phyloP scores from a whole-genome alignment of 108 stramenopile genomes.

The Conticribra weissflogii region DNA sequence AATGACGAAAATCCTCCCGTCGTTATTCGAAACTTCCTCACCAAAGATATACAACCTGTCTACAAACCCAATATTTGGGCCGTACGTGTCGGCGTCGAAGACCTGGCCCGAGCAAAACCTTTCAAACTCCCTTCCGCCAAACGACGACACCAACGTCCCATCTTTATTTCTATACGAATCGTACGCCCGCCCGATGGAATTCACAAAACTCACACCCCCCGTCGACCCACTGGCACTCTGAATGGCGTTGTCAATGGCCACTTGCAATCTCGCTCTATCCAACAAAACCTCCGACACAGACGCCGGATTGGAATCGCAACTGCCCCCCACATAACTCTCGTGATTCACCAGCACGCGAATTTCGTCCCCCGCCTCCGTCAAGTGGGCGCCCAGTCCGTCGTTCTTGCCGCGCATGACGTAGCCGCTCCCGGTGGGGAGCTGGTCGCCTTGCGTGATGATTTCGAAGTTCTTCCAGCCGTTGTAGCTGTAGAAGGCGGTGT shows the following conservation, averaged over 20 bases:
- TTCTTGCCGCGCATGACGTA: constrained; percentile 9
- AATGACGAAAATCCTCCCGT: constrained; percentile 22
- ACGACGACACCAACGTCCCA: background rate
- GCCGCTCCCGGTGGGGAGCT: background rate
- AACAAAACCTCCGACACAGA: constrained; percentile 24
- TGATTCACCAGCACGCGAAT: constrained; percentile 24
- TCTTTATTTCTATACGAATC: background rate
- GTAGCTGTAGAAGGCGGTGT: background rate
- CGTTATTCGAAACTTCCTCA: constrained; percentile 8
- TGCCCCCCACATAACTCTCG: background rate
- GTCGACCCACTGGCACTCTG: background rate
- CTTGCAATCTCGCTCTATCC: constrained; percentile 12
- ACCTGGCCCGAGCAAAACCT: constrained; percentile 28
- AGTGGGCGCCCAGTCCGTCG: constrained; percentile 25
- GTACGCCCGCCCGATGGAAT: background rate
- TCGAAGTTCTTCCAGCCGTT: constrained; percentile 27
- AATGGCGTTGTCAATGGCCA: constrained; percentile 2
- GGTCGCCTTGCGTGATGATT: constrained; percentile 29
- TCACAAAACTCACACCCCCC: background rate
- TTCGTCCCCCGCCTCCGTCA: background rate
- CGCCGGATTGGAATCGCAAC: background rate
- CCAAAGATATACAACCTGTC: constrained; percentile 15
- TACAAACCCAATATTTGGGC: constrained; percentile 18
- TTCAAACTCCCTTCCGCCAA: constrained; percentile 7
- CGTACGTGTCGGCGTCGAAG: constrained; percentile 15